A percentile compares a stretch with the other conserved stretches of the same genome.
These are phyloP conservation scores for Mortierella sp. DNA, from an alignment of 371 early-diverging fungal species.

Conservation along the genomic window DNA sequence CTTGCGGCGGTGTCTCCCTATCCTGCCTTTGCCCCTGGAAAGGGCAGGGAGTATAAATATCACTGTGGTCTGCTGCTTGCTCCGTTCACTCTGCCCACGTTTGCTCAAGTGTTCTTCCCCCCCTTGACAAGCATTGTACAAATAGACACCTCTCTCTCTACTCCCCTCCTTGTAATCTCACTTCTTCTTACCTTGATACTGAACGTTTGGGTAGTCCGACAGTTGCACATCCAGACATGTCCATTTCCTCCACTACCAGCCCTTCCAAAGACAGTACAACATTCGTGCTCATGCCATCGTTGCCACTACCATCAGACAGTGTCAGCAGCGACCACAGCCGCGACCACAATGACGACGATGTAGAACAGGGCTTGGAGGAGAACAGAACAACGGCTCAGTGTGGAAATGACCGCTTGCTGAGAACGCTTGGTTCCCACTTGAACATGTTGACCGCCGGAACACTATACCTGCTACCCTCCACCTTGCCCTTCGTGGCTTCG, in stretches of 20 bases:
- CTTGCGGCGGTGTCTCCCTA: too few species aligned
- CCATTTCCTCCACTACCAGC: too few species aligned
- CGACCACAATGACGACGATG: neutral
- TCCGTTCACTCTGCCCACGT: neutral
- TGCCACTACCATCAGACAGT: neutral
- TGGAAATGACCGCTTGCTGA: slow-evolving; percentile 6
- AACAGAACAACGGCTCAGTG: neutral
- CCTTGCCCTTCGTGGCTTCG: slow-evolving; percentile 37
- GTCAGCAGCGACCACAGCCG: neutral
- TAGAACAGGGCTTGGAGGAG: neutral
- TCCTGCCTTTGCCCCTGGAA: too few species aligned
- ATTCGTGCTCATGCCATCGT: too few species aligned
- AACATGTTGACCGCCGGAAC: slow-evolving; percentile 37
- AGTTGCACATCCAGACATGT: too few species aligned
- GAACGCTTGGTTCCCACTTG: slow-evolving; percentile 17
- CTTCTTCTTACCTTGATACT: too few species aligned
- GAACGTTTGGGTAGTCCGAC: too few species aligned
- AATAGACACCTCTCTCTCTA: neutral
- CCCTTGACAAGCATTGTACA: neutral
- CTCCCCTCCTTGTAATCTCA: too few species aligned
- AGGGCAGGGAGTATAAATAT: too few species aligned
- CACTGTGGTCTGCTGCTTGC: neutral
- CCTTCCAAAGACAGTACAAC: too few species aligned
- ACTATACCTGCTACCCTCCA: slow-evolving; percentile 35
- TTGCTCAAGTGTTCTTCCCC: neutral